Evolutionary conservation across 2,329 filamentous ascomycete genomes (phyloP).

Genomic region (Fusarium domesticum): DNA sequence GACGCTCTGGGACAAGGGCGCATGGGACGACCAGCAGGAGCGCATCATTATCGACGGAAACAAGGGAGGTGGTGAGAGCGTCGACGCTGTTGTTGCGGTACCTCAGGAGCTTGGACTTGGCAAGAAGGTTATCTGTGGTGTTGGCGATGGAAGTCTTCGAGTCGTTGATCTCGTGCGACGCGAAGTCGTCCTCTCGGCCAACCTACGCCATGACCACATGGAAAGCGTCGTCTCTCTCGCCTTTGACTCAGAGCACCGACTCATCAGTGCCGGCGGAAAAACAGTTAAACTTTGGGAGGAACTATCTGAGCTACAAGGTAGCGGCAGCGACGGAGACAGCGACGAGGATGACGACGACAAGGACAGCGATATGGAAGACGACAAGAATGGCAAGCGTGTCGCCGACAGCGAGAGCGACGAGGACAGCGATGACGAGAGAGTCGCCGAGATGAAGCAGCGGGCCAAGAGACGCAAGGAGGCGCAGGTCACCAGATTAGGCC

Average conservation of each 20-base stretch:
- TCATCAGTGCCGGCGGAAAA: slow-evolving; percentile 86
- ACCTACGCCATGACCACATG: slow-evolving; percentile 71
- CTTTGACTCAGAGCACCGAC: slow-evolving; percentile 79
- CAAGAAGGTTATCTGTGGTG: slow-evolving; percentile 73
- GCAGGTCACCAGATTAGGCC: slow-evolving; percentile 44
- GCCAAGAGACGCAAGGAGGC: slow-evolving; percentile 44
- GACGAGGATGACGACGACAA: slow-evolving; percentile 46
- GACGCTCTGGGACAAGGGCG: slow-evolving; percentile 89
- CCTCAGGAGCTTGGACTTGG: slow-evolving; percentile 68
- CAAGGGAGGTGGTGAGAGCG: slow-evolving; percentile 64
- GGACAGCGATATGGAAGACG: slow-evolving; percentile 43
- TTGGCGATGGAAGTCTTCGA: slow-evolving; percentile 75
- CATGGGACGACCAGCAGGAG: slow-evolving; percentile 95
- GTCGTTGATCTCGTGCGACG: slow-evolving; percentile 75
- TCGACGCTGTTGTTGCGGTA: slow-evolving; percentile 73
- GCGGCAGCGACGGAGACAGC: slow-evolving; percentile 46
- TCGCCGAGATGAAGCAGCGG: slow-evolving; percentile 43
- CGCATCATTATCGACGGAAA: slow-evolving; percentile 70
- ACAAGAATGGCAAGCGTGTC: slow-evolving; percentile 44
- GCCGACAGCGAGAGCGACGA: slow-evolving; percentile 49
- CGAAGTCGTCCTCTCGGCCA: slow-evolving; percentile 64
- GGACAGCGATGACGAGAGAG: slow-evolving; percentile 35
- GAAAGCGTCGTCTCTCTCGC: slow-evolving; percentile 79
- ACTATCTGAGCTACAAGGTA: slow-evolving; percentile 52
- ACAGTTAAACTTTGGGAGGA: slow-evolving; percentile 94